phyloP scores from a whole-genome alignment of 73 alveolate genomes.

The Blepharisma stoltei region DNA sequence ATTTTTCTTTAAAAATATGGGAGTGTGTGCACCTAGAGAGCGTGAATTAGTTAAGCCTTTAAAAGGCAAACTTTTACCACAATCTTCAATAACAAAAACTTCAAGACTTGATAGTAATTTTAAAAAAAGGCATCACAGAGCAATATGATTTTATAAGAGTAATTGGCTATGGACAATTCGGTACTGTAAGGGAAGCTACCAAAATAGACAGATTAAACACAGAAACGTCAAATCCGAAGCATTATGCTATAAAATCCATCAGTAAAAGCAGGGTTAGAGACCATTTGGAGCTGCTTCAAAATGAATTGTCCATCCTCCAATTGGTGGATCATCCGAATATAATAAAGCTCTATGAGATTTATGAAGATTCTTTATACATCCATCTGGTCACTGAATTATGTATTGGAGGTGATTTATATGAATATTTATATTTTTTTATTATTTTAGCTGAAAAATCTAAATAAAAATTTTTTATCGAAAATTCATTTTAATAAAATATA shows the following conservation, averaged over 20 bases:
- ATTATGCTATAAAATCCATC: conserved; percentile 12
- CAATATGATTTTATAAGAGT: not conserved
- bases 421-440: too few relatives aligned
- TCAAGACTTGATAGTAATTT: too few relatives aligned
- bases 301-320: not conserved
- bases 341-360: conserved; percentile 4
- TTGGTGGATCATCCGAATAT: conserved; percentile 14
- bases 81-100: too few relatives aligned
- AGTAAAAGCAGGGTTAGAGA: not conserved
- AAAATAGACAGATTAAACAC: not conserved
- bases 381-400: conserved; percentile 17
- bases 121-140: not conserved
- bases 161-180: conserved; percentile 23
- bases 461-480: too few relatives aligned
- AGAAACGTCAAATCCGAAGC: not conserved
- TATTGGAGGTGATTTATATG: conserved; percentile 18
- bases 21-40: too few relatives aligned
- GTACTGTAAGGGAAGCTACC: conserved; percentile 9
- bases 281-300: not conserved
- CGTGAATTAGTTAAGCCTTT: too few relatives aligned
- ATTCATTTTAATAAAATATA: too few relatives aligned
- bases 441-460: too few relatives aligned
- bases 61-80: too few relatives aligned
- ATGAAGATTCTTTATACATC: not conserved
- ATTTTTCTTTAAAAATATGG: too few relatives aligned